These are phyloP conservation scores for Neopestalotiopsis sp. DNA, from an alignment of 2,329 filamentous ascomycete species.

Conservation along the genomic window DNA sequence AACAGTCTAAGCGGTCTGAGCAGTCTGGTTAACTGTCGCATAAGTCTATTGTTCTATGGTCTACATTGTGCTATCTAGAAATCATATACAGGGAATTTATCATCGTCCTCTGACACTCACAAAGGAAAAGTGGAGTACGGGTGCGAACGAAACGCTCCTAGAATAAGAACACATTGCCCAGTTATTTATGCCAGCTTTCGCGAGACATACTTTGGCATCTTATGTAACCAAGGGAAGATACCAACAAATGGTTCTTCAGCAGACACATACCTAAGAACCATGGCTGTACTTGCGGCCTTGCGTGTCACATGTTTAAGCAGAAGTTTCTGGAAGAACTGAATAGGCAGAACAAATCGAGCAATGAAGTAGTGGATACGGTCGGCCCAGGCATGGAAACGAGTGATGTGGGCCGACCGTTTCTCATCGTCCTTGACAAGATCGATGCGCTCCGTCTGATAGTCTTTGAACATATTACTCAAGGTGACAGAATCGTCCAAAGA, in stretches of 20 bases:
- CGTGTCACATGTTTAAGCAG: not conserved
- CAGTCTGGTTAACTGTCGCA: too few relatives aligned
- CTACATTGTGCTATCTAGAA: too few relatives aligned
- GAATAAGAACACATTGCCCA: not conserved
- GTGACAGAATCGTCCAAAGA: not conserved
- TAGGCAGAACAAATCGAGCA: not conserved
- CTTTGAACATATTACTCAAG: not conserved
- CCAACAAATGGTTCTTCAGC: not conserved
- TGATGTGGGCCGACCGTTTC: not conserved
- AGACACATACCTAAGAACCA: not conserved
- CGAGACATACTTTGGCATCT: not conserved
- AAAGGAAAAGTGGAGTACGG: too few relatives aligned
- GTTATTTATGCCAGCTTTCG: not conserved
- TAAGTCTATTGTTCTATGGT: too few relatives aligned
- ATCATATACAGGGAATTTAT: too few relatives aligned
- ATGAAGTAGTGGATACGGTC: not conserved
- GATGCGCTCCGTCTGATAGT: not conserved
- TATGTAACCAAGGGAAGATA: not conserved
- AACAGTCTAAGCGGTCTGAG: too few relatives aligned
- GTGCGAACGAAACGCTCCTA: not conserved
- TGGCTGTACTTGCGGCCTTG: not conserved
- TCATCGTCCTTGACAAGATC: not conserved
- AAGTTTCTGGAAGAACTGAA: not conserved
- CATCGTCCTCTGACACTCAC: too few relatives aligned
- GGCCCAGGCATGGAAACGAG: not conserved